Conservation (phyloP, 495 filamentous ascomycete genomes). For the Penicillium desertorum region DNA sequence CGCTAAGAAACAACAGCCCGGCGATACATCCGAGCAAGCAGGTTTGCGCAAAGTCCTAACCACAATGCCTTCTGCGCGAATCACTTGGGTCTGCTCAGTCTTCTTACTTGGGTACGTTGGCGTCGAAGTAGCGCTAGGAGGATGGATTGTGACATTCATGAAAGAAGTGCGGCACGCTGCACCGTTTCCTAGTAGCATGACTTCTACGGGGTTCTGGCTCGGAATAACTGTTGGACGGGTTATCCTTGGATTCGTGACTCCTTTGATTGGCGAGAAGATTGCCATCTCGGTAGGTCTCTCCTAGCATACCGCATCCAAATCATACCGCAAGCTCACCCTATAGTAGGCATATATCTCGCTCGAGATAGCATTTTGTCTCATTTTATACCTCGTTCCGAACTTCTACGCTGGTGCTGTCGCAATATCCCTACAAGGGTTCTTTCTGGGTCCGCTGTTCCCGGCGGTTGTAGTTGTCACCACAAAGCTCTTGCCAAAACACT, state of each 20-base stretch:
- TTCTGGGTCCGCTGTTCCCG: conserved; percentile 63
- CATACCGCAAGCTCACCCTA: neutral
- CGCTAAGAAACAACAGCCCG: conserved; percentile 27
- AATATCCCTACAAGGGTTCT: conserved; percentile 66
- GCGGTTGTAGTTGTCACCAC: conserved; percentile 73
- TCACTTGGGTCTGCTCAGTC: conserved; percentile 70
- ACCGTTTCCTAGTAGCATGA: conserved; percentile 56
- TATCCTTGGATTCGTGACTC: conserved; percentile 59
- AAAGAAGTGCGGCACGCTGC: conserved; percentile 52
- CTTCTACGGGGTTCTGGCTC: conserved; percentile 62
- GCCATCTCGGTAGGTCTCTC: conserved; percentile 47
- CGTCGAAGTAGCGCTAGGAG: conserved; percentile 74
- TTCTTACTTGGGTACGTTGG: conserved; percentile 80
- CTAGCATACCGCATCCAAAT: neutral
- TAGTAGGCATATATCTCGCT: conserved; percentile 47
- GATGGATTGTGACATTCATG: conserved; percentile 65
- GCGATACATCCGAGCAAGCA: conserved; percentile 34
- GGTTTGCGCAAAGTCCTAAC: conserved; percentile 56
- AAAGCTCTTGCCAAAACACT: conserved; percentile 68
- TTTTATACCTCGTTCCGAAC: conserved; percentile 65
- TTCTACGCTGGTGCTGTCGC: conserved; percentile 67
- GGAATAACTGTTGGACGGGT: conserved; percentile 59
- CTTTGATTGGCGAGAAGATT: conserved; percentile 54
- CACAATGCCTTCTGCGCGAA: conserved; percentile 36
- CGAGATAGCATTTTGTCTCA: conserved; percentile 51